Evolutionary conservation across 192 early-diverging fungal genomes (phyloP).

Genomic region (Podila clonocystis): DNA sequence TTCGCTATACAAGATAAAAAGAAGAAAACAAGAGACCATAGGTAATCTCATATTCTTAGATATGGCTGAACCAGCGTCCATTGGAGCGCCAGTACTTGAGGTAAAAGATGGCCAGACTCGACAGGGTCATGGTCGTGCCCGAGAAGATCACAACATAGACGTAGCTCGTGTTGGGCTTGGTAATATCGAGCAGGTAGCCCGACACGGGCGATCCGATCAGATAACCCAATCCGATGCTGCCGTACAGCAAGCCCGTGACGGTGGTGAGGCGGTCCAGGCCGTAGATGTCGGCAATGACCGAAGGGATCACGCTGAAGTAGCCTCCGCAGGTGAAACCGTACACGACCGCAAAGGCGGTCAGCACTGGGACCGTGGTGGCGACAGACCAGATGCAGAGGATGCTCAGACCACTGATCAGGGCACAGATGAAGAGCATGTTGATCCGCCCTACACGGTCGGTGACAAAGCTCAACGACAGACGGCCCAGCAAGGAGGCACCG

Average conservation of each 20-base stretch:
- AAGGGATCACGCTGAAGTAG: slow-evolving; percentile 39
- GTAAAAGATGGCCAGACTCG: slow-evolving; percentile 43
- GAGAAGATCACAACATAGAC: slow-evolving; percentile 48
- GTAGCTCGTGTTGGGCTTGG: slow-evolving; percentile 36
- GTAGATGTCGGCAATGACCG: slow-evolving; percentile 50
- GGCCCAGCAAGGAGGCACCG: slow-evolving; percentile 46
- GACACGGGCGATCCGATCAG: slow-evolving; percentile 46
- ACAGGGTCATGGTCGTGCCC: slow-evolving; percentile 38
- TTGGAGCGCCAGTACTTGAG: slow-evolving; percentile 47
- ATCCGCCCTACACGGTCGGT: slow-evolving; percentile 52
- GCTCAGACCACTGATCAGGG: slow-evolving; percentile 41
- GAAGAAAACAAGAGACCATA: not conserved
- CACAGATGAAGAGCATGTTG: slow-evolving; percentile 53
- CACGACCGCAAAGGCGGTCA: slow-evolving; percentile 36
- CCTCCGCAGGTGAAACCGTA: slow-evolving; percentile 53
- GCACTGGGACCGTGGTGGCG: slow-evolving; percentile 19
- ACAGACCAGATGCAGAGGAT: slow-evolving; percentile 49
- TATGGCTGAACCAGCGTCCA: slow-evolving; percentile 46
- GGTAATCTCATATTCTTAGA: slow-evolving; percentile 1
- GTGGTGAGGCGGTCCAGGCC: slow-evolving; percentile 44
- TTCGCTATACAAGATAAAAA: not conserved
- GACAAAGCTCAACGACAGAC: slow-evolving; percentile 40
- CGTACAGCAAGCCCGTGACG: slow-evolving; percentile 41
- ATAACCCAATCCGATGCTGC: slow-evolving; percentile 46
- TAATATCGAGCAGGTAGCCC: slow-evolving; percentile 37